Conservation (phyloP, 2,329 filamentous ascomycete genomes). For the Zasmidium citrigriseum region DNA sequence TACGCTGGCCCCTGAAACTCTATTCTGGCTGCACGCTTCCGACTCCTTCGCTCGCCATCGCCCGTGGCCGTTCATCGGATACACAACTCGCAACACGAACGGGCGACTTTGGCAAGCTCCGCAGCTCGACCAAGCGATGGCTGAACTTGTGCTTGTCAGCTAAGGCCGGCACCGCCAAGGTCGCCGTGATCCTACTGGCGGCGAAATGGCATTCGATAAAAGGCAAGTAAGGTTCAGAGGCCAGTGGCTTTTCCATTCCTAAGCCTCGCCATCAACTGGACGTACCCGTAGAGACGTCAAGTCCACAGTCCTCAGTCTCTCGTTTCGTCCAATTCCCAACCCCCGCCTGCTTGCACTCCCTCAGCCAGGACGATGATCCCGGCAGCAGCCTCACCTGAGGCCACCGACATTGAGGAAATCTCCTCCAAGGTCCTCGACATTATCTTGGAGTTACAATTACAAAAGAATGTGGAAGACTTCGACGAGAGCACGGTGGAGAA, state of each 20-base stretch:
- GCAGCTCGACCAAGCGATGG: not conserved
- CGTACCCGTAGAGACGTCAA: no score
- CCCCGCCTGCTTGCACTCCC: not conserved
- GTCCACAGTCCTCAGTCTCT: no score
- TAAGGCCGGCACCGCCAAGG: not conserved
- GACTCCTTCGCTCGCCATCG: not conserved
- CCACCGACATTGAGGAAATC: not conserved
- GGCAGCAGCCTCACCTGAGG: not conserved
- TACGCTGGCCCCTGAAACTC: not conserved
- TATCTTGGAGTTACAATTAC: constrained; percentile 7
- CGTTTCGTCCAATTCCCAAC: no score
- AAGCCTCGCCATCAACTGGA: no score
- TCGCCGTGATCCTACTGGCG: no score
- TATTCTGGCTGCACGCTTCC: not conserved
- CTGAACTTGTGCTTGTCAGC: not conserved
- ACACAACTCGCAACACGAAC: not conserved
- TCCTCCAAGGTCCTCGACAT: constrained; percentile 5
- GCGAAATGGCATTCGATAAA: not conserved
- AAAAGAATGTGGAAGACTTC: no score
- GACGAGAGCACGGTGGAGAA: constrained; percentile 8
- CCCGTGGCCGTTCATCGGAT: not conserved
- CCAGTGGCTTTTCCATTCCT: no score
- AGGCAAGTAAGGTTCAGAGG: no score
- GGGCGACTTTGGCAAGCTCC: not conserved
- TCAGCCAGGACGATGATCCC: not conserved